These are phyloP conservation scores for Stemphylium beticola DNA, from an alignment of 2,329 filamentous ascomycete genomes.

Conservation along the genomic window DNA sequence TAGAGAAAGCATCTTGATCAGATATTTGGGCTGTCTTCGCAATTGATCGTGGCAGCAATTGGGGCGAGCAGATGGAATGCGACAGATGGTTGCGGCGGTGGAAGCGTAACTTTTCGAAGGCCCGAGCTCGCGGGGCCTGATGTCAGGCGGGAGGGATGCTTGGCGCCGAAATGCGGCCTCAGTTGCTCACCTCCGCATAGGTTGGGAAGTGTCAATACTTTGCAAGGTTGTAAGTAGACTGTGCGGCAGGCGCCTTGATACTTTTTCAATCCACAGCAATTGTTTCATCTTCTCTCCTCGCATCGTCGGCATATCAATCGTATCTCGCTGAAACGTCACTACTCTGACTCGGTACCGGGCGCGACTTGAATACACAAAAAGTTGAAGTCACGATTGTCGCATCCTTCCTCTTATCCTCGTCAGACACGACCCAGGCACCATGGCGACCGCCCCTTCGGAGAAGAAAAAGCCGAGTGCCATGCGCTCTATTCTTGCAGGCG, in stretches of 20 bases:
- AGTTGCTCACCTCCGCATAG: conserved; percentile 10
- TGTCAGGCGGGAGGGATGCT: conserved; percentile 25
- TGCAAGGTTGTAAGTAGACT: background rate
- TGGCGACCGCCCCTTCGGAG: conserved; percentile 40
- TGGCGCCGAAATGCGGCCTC: conserved; percentile 14
- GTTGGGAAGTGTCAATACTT: background rate
- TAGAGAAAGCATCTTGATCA: conserved; percentile 52
- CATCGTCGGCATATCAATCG: background rate
- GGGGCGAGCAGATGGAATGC: conserved; percentile 5
- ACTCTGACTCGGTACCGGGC: conserved; percentile 13
- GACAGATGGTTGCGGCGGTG: conserved; percentile 10
- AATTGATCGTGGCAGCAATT: conserved; percentile 8
- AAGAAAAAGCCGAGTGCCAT: conserved; percentile 71
- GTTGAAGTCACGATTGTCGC: conserved; percentile 6
- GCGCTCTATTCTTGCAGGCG: conserved; percentile 89
- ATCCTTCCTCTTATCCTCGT: background rate
- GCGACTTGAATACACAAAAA: conserved; percentile 12
- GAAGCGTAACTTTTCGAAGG: conserved; percentile 32
- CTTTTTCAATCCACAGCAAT: background rate
- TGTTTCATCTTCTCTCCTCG: background rate
- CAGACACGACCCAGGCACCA: conserved; percentile 7
- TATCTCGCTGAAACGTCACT: conserved; percentile 15
- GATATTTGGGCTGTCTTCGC: background rate
- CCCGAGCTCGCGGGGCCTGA: conserved; percentile 20
- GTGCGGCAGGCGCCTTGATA: background rate